A percentile compares a stretch with the other conserved stretches of the same genome.
phyloP scores from a whole-genome alignment of 371 early-diverging fungal genomes.

The Lichtheimia ramosa region DNA sequence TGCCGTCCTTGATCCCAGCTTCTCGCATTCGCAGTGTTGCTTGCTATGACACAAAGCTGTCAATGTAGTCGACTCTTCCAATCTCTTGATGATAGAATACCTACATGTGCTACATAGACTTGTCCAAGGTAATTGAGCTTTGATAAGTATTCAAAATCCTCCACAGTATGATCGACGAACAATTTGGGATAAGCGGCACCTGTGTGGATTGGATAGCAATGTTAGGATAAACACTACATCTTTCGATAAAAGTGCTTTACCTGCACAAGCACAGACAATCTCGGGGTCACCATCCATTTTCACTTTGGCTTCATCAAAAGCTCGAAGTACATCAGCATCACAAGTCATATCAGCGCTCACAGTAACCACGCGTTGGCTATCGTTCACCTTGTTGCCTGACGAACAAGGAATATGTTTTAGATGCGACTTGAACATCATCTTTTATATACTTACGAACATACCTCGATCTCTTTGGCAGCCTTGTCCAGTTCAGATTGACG shows the following conservation, averaged over 20 bases:
- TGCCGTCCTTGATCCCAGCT: slow-evolving; percentile 58
- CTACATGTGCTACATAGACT: slow-evolving; percentile 69
- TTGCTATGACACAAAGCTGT: slow-evolving; percentile 55
- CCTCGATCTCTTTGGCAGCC: slow-evolving; percentile 56
- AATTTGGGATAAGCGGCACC: slow-evolving; percentile 69
- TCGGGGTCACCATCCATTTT: slow-evolving; percentile 65
- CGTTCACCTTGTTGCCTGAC: slow-evolving; percentile 9
- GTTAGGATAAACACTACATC: no score
- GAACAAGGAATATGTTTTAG: neutral
- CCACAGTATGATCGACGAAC: slow-evolving; percentile 67
- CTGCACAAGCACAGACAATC: slow-evolving; percentile 83
- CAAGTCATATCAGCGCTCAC: slow-evolving; percentile 65
- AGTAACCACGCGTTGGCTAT: slow-evolving; percentile 44
- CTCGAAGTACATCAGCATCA: slow-evolving; percentile 51
- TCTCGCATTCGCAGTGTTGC: slow-evolving; percentile 68
- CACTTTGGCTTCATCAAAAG: slow-evolving; percentile 62
- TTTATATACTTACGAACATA: neutral
- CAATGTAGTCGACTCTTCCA: no score
- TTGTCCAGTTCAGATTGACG: slow-evolving; percentile 53
- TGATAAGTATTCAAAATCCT: slow-evolving; percentile 63
- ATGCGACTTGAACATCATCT: neutral
- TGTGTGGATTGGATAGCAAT: neutral
- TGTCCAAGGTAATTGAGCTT: slow-evolving; percentile 82
- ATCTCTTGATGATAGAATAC: neutral
- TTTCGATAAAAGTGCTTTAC: slow-evolving; percentile 28